Conservation (phyloP, 2,329 filamentous ascomycete genomes). For the Alternaria angustiovoidea region DNA sequence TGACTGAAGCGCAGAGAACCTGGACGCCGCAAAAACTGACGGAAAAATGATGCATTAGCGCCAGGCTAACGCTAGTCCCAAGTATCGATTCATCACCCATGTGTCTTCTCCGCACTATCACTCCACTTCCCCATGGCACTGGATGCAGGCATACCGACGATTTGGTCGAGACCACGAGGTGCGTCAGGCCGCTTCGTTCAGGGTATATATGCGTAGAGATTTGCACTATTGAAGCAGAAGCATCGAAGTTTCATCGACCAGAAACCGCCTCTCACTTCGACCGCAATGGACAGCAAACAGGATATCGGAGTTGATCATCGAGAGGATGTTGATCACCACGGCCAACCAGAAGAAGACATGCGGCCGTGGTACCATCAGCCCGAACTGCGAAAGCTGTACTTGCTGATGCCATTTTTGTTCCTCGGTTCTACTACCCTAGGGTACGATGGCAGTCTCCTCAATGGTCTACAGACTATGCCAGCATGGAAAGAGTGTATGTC, state of each 20-base stretch:
- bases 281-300: background rate
- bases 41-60: constrained; percentile 20
- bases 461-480: constrained; percentile 51
- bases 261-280: background rate
- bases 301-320: background rate
- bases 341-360: background rate
- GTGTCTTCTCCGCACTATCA: constrained; percentile 4
- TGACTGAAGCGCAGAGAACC: background rate
- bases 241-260: background rate
- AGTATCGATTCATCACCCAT: constrained; percentile 37
- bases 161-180: background rate
- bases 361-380: background rate
- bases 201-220: background rate
- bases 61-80: constrained; percentile 19
- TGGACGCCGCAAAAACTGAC: constrained; percentile 8
- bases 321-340: background rate
- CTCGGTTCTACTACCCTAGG: constrained; percentile 39
- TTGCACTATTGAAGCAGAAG: background rate
- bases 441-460: constrained; percentile 49
- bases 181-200: background rate
- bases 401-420: background rate
- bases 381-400: background rate
- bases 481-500: constrained; percentile 17
- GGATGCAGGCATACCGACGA: constrained; percentile 7
- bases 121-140: background rate